A percentile compares a stretch with the other conserved stretches of the same genome.
These are phyloP conservation scores for Candida maris DNA, from an alignment of 805 yeast genomes.

Conservation along the genomic window DNA sequence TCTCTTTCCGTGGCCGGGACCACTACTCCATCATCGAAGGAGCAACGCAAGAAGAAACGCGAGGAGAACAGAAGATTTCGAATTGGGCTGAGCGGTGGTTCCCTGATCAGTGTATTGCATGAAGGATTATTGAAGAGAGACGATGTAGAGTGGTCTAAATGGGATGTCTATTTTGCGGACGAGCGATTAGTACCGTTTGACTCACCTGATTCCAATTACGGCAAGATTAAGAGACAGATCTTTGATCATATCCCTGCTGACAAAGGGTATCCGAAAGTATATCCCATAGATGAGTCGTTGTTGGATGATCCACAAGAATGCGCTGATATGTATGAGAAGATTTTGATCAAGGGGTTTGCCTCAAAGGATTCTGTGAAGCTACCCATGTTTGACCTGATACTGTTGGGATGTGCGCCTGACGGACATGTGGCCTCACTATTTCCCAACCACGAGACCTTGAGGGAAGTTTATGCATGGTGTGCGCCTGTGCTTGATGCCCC, in stretches of 20 bases:
- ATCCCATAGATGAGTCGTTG: constrained; percentile 74
- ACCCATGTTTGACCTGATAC: constrained; percentile 87
- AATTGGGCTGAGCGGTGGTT: constrained; percentile 92
- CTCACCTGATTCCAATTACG: constrained; percentile 80
- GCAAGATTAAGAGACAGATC: constrained; percentile 78
- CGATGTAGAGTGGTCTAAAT: constrained; percentile 79
- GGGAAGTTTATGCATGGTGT: constrained; percentile 94
- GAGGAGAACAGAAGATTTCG: constrained; percentile 71
- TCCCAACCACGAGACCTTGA: constrained; percentile 83
- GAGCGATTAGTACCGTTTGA: constrained; percentile 90
- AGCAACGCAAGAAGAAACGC: constrained; percentile 44
- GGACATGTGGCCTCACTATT: constrained; percentile 97
- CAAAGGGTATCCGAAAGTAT: constrained; percentile 61
- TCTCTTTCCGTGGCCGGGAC: constrained; percentile 12
- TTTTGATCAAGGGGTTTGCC: constrained; percentile 84
- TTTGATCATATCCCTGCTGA: constrained; percentile 63
- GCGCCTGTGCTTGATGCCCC: constrained; percentile 92
- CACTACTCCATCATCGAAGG: constrained; percentile 16
- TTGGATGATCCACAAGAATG: constrained; percentile 84
- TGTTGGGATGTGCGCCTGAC: constrained; percentile 97
- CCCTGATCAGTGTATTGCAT: constrained; percentile 77
- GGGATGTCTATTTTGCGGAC: constrained; percentile 97
- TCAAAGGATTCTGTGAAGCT: constrained; percentile 93
- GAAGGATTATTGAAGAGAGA: constrained; percentile 76
- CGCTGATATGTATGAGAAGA: constrained; percentile 89